Evolutionary conservation across 129 eudicot genomes (phyloP), one percentile per base, ranked within the genome.

Genomic region (Tanacetum coccineum): DNA sequence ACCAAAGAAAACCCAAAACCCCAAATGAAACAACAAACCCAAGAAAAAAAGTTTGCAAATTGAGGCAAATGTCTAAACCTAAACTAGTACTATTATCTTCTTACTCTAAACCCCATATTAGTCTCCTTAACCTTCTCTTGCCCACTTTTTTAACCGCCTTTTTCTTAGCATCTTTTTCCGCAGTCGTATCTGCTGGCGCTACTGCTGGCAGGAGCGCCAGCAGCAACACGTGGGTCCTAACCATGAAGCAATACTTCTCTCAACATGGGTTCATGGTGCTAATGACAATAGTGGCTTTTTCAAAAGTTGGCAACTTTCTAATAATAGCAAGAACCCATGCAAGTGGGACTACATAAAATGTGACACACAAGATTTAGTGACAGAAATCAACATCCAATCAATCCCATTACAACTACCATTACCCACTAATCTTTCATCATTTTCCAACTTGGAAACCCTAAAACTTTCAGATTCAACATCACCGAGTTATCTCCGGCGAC

Each of bases 1-100:
- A 51, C 60, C 61, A 63, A 80, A 65, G 40, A 71, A 64, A 79
- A 78, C 70, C 78, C 81, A 76, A 80, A 80, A 76, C 77, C 81
- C 80, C 81, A 81, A 78, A 74, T 70, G 75, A 76, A 75, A 78
- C 86, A 85, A 85, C 86, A 85, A 85, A 74, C 87, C 89, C 87
- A 62, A 82, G 84, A 77, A 83, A 49, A 49, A 49, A 85, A 64
- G 82, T 85, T 81, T 82, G 87, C 85, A 83, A 85, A 51, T 85
- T 88, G 89, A 88, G 82, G 96, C 92, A 81, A 79, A 81, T 84
- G 90, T 81, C 77, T 56, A 80, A 7, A 6, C 42, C 25, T 22
- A 22, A n/a, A n/a, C n/a, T 32, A 5, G 9, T 70, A 18, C 28
- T 49, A 71, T 13, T 58, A 39, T 39, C 28, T 26, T 72, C 74